Percentiles rank a stretch among this genome's conserved stretches.
phyloP scores from a whole-genome alignment of 208 protist genomes.

The Acanthamoeba royreba region DNA sequence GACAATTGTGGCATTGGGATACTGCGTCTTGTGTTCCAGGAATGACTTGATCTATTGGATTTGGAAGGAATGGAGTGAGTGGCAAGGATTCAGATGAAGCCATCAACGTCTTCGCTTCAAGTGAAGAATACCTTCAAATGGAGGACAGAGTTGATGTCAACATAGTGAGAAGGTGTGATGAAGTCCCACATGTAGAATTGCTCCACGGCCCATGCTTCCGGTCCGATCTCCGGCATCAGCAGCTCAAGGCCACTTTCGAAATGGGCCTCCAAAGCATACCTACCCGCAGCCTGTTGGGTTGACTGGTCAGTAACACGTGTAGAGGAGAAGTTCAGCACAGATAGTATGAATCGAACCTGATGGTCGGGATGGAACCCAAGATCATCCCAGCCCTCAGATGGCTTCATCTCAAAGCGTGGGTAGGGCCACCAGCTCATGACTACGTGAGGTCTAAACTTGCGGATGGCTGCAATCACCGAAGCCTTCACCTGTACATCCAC shows the following conservation, averaged over 20 bases:
- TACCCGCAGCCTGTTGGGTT: background rate
- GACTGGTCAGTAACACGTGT: no score
- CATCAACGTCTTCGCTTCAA: no score
- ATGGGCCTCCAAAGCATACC: background rate
- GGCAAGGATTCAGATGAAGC: background rate
- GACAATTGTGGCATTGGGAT: background rate
- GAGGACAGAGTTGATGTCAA: background rate
- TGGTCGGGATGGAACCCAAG: constrained; percentile 24
- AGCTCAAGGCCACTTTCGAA: background rate
- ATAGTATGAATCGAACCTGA: background rate
- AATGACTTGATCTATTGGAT: background rate
- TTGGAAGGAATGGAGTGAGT: background rate
- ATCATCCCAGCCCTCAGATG: background rate
- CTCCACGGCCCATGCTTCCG: background rate
- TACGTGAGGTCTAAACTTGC: background rate
- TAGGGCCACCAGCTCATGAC: constrained; percentile 28
- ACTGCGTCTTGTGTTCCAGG: constrained; percentile 38
- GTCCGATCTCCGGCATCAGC: background rate
- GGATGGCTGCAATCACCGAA: background rate
- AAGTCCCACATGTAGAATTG: constrained; percentile 44
- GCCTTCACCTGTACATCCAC: background rate
- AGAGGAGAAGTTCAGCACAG: background rate
- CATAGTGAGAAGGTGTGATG: constrained; percentile 6
- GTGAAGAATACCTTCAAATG: background rate
- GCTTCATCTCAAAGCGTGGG: background rate